A percentile compares a stretch with the other conserved stretches of the same genome.
Evolutionary conservation across 1,284 basidiomycete genomes (phyloP).

Genomic region (Takashimella koratensis): DNA sequence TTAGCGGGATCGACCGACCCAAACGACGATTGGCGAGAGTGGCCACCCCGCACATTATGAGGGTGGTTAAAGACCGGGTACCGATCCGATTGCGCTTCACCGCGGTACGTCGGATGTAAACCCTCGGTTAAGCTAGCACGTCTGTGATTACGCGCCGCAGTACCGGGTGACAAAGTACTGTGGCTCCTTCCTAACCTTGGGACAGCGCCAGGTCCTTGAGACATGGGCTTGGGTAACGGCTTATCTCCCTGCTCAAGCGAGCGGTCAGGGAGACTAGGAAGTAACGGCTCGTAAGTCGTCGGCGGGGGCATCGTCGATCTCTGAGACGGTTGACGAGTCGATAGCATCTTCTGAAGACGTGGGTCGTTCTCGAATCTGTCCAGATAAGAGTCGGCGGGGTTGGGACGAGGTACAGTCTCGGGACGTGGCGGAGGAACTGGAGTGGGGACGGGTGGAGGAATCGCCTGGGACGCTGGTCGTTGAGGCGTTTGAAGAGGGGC

Average conservation of each 20-base stretch:
- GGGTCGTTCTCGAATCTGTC: constrained; percentile 33
- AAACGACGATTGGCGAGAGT: constrained; percentile 21
- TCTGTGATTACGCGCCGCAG: not conserved
- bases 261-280: not conserved
- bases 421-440: constrained; percentile 7
- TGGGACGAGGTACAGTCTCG: constrained; percentile 7
- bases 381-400: constrained; percentile 36
- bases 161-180: not conserved
- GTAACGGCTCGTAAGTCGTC: not conserved
- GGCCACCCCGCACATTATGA: constrained; percentile 2
- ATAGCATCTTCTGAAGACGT: not conserved
- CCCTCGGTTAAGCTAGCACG: not conserved
- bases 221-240: not conserved
- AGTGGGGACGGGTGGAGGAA: constrained; percentile 1
- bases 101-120: not conserved
- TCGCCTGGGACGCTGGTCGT: not conserved
- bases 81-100: not conserved
- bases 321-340: not conserved
- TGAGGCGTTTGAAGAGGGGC: not conserved
- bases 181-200: not conserved
- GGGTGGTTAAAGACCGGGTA: not conserved
- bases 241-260: not conserved
- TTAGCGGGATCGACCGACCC: constrained; percentile 25
- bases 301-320: not conserved
- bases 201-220: not conserved